These are phyloP conservation scores for Pleurotus cornucopiae DNA, from an alignment of 768 basidiomycete species.

Conservation along the genomic window DNA sequence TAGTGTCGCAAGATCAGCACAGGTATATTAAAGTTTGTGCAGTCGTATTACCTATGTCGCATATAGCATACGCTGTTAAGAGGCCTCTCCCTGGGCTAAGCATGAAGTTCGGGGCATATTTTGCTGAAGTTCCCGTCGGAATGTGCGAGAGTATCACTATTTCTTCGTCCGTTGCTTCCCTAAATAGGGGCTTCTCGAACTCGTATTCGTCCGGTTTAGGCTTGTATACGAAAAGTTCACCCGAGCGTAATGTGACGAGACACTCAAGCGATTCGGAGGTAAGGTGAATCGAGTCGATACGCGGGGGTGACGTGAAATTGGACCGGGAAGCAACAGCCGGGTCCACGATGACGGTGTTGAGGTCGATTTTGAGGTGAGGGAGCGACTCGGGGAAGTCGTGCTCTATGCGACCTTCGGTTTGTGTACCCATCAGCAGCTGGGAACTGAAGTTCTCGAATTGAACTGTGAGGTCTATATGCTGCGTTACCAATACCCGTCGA, in stretches of 20 bases:
- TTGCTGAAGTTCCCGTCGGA: constrained; percentile 28
- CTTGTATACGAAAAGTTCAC: constrained; percentile 53
- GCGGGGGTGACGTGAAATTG: constrained; percentile 19
- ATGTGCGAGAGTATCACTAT: constrained; percentile 52
- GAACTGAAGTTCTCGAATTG: constrained; percentile 75
- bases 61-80: constrained; percentile 54
- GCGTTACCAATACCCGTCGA: constrained; percentile 60
- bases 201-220: constrained; percentile 11
- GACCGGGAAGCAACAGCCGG: constrained; percentile 22
- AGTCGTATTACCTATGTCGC: constrained; percentile 60
- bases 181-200: constrained; percentile 12
- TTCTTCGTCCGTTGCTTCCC: constrained; percentile 37
- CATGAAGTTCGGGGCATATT: constrained; percentile 60
- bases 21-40: background rate
- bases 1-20: constrained; percentile 20
- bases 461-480: constrained; percentile 58
- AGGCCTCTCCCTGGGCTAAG: constrained; percentile 44
- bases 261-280: constrained; percentile 56
- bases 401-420: constrained; percentile 42
- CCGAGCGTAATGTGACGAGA: constrained; percentile 47
- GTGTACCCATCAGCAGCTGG: constrained; percentile 48
- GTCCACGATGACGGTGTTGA: constrained; percentile 47
- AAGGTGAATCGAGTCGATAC: constrained; percentile 43
- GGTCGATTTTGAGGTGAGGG: constrained; percentile 55
- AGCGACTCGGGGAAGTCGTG: constrained; percentile 65